Base-by-base conservation (phyloP, 768 basidiomycete genomes). In the Rhodotorula kratochvilovae region DNA sequence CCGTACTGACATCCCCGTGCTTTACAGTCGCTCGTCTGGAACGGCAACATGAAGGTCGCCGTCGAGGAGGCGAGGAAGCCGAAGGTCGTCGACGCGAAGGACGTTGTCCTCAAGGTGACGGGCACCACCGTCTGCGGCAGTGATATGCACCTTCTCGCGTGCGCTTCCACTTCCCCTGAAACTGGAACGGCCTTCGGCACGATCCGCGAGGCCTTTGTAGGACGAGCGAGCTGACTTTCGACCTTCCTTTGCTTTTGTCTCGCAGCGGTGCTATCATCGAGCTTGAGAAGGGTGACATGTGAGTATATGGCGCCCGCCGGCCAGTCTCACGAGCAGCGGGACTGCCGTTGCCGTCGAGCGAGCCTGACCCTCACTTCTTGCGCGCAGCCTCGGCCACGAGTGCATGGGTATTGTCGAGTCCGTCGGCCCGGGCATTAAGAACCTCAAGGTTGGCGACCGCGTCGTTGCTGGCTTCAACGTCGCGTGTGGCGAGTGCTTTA, bases 61-160 rank as follows among this genome's bases (percentile, higher is more conserved):
- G 56, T 76, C 39, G 43, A 35, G 6, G 55, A 70, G 36, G 70
- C 72, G n/a, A 54, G 59, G 31, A 72, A 73, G 72, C 78, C 75
- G 15, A 63, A 86, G 67, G 85, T 90, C 76, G 87, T 85, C 3
- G 86, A 90, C 70, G 85, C 86, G n/a, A 84, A 87, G 76, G 90
- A 92, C 74, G 87, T 90, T 63, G 86, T 91, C 65, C 76, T 91
- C 65, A 85, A 86, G 79, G 86, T 90, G 7, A 90, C 90, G 31
- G 89, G 89, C 1, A 87, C 87, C 0, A 91, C 88, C 27, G 86
- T 89, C 59, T 59, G 56, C n/a, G 50, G 39, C 8, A 2, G 16
- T 11, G 39, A 42, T n/a, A 55, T 45, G 51, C 53, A 69, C 54
- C 29, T 67, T 3, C 57, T 27, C 39, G 45, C 63, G 45, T 58